Evolutionary conservation across 192 early-diverging fungal species (phyloP), one percentile per base, ranked within the genome.

Genomic region (Helicostylum pulchrum): DNA sequence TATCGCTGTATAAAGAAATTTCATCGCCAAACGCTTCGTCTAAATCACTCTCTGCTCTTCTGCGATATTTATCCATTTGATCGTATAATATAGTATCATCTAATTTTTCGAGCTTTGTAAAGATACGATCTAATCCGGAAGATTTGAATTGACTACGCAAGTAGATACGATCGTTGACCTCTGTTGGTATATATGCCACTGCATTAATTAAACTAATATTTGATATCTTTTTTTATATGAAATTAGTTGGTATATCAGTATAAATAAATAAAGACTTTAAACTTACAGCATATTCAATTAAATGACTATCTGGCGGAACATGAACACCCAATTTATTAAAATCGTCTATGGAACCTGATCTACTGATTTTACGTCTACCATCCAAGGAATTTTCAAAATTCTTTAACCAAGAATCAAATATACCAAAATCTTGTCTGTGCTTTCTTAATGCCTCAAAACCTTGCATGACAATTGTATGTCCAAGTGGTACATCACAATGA

Each of bases 401-500:
- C 30, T 79, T 78, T 72, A 92, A 75, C 91, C 91, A 92, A 15
- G 86, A 85, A 76, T 90, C 88, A 62, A 91, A 92, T 17, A 77
- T 65, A 19, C 80, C 75, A 71, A 83, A 70, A 42, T 83, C 82
- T 43, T 71, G 73, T 55, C 73, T 81, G 76, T 88, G 85, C 66
- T 88, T 80, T 66, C 82, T 81, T 62, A 89, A 77, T 66, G 83
- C 76, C 47, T 92, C 91, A 54, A 92, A 72, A 17, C 91, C 91
- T 63, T 84, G 83, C 20, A 92, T 67, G 8, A 92, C 91, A 15
- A 84, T 69, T 12, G 78, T 79, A 46, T 90, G 87, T 17, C 89
- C 89, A 7, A 73, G 80, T 11, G 86, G 87, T n/a, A 86, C 81
- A 53, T 90, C 85, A 55, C 83, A 84, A 67, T 89, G 89, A 68